Percentiles rank a stretch among this genome's conserved stretches.
These are phyloP conservation scores for Parietaria judaica DNA, from an alignment of 306 rosid species.

Conservation along the genomic window DNA sequence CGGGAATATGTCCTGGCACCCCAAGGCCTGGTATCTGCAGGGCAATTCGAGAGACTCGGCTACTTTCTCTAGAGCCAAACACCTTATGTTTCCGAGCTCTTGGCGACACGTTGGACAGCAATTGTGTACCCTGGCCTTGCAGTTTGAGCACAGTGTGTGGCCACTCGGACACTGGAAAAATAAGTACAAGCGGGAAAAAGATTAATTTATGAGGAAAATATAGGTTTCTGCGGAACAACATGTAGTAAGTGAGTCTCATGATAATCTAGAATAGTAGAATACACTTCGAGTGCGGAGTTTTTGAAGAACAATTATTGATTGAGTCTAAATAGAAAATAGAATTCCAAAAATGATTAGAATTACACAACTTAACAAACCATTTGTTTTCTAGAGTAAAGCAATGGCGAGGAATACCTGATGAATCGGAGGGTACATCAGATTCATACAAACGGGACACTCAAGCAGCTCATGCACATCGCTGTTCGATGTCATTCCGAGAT, in stretches of 20 bases:
- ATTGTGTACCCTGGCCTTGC: constrained; percentile 44
- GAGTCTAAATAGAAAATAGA: too few relatives aligned
- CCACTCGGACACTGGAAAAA: constrained; percentile 44
- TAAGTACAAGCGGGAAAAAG: not conserved
- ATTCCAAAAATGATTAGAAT: too few relatives aligned
- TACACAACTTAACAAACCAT: too few relatives aligned
- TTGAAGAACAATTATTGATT: not conserved
- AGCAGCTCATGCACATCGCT: constrained; percentile 43
- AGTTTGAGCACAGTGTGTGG: constrained; percentile 51
- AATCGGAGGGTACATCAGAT: constrained; percentile 49
- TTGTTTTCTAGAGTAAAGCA: not conserved
- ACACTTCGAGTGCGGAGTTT: not conserved
- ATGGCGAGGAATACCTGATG: constrained; percentile 33
- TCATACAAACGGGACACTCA: constrained; percentile 54
- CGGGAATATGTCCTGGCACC: constrained; percentile 42
- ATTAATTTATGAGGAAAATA: not conserved
- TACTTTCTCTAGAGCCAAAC: constrained; percentile 47
- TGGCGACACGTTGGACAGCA: constrained; percentile 51
- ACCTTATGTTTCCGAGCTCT: constrained; percentile 53
- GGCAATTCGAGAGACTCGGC: constrained; percentile 53
- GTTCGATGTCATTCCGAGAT: constrained; percentile 22
- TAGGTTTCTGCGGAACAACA: not conserved
- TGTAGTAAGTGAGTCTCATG: not conserved
- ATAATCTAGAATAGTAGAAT: not conserved
- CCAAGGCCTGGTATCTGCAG: constrained; percentile 33